phyloP scores from a whole-genome alignment of 2,329 filamentous ascomycete genomes.

The Fusarium sp. region DNA sequence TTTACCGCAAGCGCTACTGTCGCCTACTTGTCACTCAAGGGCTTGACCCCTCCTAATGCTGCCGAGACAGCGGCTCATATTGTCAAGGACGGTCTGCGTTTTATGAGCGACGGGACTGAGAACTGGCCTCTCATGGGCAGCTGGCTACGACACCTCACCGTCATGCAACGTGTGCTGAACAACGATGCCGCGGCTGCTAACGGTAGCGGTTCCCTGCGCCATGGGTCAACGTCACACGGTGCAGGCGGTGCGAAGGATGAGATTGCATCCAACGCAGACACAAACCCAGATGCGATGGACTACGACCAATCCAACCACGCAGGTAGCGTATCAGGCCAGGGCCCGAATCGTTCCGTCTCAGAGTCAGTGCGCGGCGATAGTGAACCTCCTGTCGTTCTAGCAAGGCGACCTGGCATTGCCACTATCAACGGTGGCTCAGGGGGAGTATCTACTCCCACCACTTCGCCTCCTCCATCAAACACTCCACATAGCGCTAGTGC shows the following conservation, averaged over 20 bases:
- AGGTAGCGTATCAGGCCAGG: conserved; percentile 46
- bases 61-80: conserved; percentile 69
- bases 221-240: conserved; percentile 50
- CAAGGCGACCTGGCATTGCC: conserved; percentile 66
- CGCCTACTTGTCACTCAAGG: conserved; percentile 72
- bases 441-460: conserved; percentile 61
- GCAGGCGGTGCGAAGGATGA: conserved; percentile 64
- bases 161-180: conserved; percentile 71
- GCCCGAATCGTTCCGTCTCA: conserved; percentile 54
- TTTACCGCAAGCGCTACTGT: conserved; percentile 72
- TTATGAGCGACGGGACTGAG: conserved; percentile 69
- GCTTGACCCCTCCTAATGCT: conserved; percentile 66
- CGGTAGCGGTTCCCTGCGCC: conserved; percentile 48
- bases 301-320: conserved; percentile 60
- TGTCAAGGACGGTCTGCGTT: conserved; percentile 68
- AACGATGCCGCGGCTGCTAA: conserved; percentile 60
- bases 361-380: conserved; percentile 62
- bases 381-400: conserved; percentile 63
- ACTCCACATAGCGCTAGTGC: conserved; percentile 41
- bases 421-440: conserved; percentile 70
- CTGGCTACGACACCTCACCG: conserved; percentile 70
- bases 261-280: conserved; percentile 65
- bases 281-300: conserved; percentile 68
- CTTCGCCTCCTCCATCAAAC: conserved; percentile 57
- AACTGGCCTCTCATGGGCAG: conserved; percentile 70